Evolutionary conservation across 352 stramenopile genomes (phyloP).

Genomic region (Phytophthora rubi): DNA sequence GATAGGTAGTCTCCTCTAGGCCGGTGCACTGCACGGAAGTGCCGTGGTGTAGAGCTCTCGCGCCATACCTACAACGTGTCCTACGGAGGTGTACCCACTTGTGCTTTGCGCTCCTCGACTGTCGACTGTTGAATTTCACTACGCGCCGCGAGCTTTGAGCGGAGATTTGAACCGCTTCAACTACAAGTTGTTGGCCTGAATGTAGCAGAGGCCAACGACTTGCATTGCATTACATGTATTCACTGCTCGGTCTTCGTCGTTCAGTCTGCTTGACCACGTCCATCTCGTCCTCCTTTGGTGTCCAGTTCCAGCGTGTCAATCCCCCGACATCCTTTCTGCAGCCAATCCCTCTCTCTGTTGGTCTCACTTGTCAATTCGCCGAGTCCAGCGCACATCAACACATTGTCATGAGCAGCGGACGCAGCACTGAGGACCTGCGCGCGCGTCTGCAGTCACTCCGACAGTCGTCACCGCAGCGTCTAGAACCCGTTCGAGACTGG

Average conservation of each 20-base stretch:
- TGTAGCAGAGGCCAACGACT: too few species aligned
- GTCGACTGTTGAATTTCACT: slow-evolving; percentile 21
- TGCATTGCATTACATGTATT: too few species aligned
- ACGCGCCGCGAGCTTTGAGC: not conserved
- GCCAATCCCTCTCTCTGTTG: not conserved
- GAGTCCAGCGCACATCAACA: slow-evolving; percentile 6
- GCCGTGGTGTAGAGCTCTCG: not conserved
- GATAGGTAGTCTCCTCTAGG: not conserved
- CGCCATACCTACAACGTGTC: slow-evolving; percentile 14
- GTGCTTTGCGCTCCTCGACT: not conserved
- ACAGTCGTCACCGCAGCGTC: not conserved
- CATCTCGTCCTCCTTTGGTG: not conserved
- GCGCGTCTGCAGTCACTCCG: slow-evolving; percentile 23
- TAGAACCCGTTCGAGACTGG: slow-evolving; percentile 20
- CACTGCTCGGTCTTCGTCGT: not conserved
- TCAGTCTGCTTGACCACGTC: not conserved
- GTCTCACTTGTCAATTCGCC: slow-evolving; percentile 11
- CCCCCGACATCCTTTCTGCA: slow-evolving; percentile 2
- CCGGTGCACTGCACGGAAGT: too few species aligned
- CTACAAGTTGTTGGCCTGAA: not conserved
- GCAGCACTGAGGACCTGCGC: slow-evolving; percentile 13
- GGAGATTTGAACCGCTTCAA: slow-evolving; percentile 11
- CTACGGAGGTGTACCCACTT: slow-evolving; percentile 13
- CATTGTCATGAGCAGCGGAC: slow-evolving; percentile 2
- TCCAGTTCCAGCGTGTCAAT: slow-evolving; percentile 1